Evolutionary conservation across 345 rosid genomes (phyloP), one percentile per base, ranked within the genome.

Genomic region (Gossypium sturtianum): DNA sequence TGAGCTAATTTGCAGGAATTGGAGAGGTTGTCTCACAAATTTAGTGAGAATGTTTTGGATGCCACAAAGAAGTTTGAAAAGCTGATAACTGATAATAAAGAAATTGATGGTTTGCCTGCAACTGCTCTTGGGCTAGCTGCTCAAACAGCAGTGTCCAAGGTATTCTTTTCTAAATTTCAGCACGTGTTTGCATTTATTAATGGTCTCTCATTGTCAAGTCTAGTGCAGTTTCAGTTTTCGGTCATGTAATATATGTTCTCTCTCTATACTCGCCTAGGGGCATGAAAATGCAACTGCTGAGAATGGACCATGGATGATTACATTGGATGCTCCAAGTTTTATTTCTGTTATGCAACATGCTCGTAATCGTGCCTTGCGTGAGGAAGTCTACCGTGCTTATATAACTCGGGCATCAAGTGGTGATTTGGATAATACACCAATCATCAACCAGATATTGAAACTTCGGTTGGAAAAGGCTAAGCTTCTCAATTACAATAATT

Each of bases 21-120:
- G 67, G 87, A 89, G 71, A 89, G 84, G 76, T 82, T 91, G 60
- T 85, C 97, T 47, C 89, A 89, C 62, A 94, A 91, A 79, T 94
- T 94, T 75, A 84, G 63, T 51, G 98, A 92, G 84, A 94, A 94
- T 72, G 94, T 91, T 71, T 81, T 94, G 84, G 98, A 94, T 75
- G 89, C 97, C 75, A 94, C 97, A 79, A 94, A 92, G 80, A 88
- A 84, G 66, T 94, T 88, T 87, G 97, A 92, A 84, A 94, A 92
- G 80, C 71, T 92, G 71, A 83, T 94, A 62, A 89, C 90, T 10
- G 90, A 91, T 81, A 88, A 89, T 81, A 89, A 85, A 71, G 95
- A 88, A 75, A 86, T 94, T 29, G 93, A 92, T n/a, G 98, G 98
- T 64, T 82, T 94, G 86, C 95, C 97, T 13, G 89, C 97, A 58